phyloP scores from a whole-genome alignment of 2,329 filamentous ascomycete genomes.

The Canariomyces notabilis region DNA sequence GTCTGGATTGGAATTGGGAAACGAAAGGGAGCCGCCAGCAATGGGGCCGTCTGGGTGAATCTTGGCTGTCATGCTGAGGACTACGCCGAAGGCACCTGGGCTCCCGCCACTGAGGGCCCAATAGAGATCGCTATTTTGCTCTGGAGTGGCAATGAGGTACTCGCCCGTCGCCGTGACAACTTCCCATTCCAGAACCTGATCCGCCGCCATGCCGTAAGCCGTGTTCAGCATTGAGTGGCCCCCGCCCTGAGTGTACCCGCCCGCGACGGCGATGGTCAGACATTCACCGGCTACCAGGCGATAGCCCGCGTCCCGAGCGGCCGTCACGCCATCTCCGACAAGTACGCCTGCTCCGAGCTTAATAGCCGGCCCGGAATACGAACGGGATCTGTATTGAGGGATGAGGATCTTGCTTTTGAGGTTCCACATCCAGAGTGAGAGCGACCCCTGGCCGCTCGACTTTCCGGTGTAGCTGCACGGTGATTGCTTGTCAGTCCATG shows the following conservation, averaged over 20 bases:
- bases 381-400: conserved; percentile 3
- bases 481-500: neutral
- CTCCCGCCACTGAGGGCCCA: conserved; percentile 15
- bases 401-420: conserved; percentile 30
- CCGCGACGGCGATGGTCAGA: conserved; percentile 46
- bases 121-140: conserved; percentile 28
- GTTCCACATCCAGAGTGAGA: conserved; percentile 36
- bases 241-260: conserved; percentile 52
- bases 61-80: conserved; percentile 5
- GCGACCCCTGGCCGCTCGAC: conserved; percentile 32
- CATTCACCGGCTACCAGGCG: conserved; percentile 44
- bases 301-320: conserved; percentile 34
- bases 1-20: conserved; percentile 34
- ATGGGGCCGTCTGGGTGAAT: conserved; percentile 9
- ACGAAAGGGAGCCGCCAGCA: conserved; percentile 9
- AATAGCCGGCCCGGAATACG: conserved; percentile 41
- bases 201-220: conserved; percentile 46
- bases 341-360: conserved; percentile 45
- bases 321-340: conserved; percentile 36
- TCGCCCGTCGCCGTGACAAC: conserved; percentile 35
- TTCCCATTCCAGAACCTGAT: conserved; percentile 46
- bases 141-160: conserved; percentile 35
- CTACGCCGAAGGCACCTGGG: conserved; percentile 11
- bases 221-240: conserved; percentile 46
- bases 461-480: conserved; percentile 29